These are phyloP conservation scores for Neolentinus lepideus DNA, from an alignment of 1,284 basidiomycete genomes.

Conservation along the genomic window DNA sequence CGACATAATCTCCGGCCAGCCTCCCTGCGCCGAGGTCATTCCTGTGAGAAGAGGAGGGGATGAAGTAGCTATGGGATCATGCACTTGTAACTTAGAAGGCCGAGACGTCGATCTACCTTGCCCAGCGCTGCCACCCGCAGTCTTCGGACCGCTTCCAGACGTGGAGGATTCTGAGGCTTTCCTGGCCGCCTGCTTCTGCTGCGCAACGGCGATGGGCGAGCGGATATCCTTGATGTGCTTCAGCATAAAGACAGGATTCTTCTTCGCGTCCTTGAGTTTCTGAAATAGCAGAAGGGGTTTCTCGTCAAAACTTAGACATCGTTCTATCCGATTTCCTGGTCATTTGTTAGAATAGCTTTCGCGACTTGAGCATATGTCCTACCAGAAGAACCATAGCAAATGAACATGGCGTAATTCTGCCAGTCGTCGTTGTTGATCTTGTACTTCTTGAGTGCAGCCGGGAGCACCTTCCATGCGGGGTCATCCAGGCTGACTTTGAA, in stretches of 20 bases:
- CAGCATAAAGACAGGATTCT: constrained; percentile 98
- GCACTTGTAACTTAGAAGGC: constrained; percentile 62
- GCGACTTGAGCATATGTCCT: constrained; percentile 17
- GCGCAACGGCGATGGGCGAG: constrained; percentile 91
- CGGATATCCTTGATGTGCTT: constrained; percentile 98
- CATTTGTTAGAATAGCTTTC: constrained; percentile 3
- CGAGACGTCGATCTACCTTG: constrained; percentile 21
- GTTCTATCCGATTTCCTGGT: constrained; percentile 74
- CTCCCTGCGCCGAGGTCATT: constrained; percentile 47
- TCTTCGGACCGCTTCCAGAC: constrained; percentile 23
- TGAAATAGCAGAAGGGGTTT: constrained; percentile 96
- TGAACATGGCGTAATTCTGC: constrained; percentile 99
- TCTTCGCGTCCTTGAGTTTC: constrained; percentile 93
- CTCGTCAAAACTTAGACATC: constrained; percentile 96
- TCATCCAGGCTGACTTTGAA: constrained; percentile 93
- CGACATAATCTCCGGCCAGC: constrained; percentile 71
- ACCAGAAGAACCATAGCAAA: constrained; percentile 93
- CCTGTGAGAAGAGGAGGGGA: constrained; percentile 38
- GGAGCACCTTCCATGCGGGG: constrained; percentile 96
- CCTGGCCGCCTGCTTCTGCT: constrained; percentile 86
- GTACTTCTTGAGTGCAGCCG: constrained; percentile 97
- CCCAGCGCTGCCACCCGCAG: not conserved
- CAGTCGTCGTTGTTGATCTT: constrained; percentile 98
- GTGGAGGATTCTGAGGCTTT: constrained; percentile 45
- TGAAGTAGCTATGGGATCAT: constrained; percentile 32